These are phyloP conservation scores for Calcarisporium arbuscula DNA, from an alignment of 2,329 filamentous ascomycete species.

Conservation along the genomic window DNA sequence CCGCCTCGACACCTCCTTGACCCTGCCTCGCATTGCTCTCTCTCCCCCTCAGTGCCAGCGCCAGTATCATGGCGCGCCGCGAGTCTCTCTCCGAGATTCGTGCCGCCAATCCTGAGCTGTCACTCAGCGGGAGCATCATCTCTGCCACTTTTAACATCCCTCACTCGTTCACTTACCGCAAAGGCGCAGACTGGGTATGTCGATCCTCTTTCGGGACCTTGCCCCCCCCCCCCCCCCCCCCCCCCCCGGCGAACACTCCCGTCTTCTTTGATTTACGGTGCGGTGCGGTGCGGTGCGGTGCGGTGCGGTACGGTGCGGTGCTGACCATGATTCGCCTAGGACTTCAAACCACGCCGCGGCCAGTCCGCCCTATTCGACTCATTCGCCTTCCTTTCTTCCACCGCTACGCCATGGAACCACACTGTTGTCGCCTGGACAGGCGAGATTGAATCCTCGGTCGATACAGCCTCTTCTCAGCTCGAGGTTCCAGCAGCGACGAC, in stretches of 20 bases:
- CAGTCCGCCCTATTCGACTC: slow-evolving; percentile 91
- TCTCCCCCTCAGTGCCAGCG: slow-evolving; percentile 1
- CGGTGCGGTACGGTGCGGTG: not conserved
- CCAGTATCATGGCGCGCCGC: slow-evolving; percentile 34
- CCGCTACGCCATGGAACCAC: slow-evolving; percentile 80
- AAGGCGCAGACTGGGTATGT: slow-evolving; percentile 56
- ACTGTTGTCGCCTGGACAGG: slow-evolving; percentile 93
- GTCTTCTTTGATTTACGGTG: not conserved
- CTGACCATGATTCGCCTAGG: slow-evolving; percentile 46
- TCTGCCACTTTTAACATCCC: slow-evolving; percentile 60
- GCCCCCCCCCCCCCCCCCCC: not conserved
- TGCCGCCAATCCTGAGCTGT: slow-evolving; percentile 49
- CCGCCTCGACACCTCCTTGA: not conserved
- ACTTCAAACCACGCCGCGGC: slow-evolving; percentile 70
- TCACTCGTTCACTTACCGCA: slow-evolving; percentile 51
- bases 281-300: not conserved
- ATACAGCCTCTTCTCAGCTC: slow-evolving; percentile 36
- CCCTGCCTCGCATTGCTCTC: not conserved
- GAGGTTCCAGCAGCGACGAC: slow-evolving; percentile 36
- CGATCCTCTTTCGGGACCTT: not conserved
- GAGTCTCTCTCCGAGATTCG: slow-evolving; percentile 51
- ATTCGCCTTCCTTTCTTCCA: slow-evolving; percentile 80
- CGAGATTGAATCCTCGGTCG: slow-evolving; percentile 58
- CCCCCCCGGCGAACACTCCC: not conserved
- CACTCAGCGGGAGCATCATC: slow-evolving; percentile 59